Evolutionary conservation across 176 grass and related monocot genomes (phyloP).

Genomic region (Paspalum vaginatum): DNA sequence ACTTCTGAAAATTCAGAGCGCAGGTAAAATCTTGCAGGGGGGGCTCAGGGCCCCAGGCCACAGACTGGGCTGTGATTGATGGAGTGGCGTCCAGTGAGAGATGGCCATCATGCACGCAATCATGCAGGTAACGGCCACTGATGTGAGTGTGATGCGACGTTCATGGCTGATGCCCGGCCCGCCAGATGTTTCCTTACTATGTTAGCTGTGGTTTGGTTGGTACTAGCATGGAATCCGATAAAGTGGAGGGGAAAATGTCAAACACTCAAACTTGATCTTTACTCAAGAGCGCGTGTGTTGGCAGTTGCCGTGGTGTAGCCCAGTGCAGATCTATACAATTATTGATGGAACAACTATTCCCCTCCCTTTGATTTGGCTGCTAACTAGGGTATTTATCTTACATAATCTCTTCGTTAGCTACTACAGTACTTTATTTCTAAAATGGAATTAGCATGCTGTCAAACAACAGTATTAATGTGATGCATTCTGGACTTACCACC

Average conservation of each 20-base stretch:
- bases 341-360: background rate
- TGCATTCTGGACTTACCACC: no score
- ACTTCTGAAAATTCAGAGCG: slow-evolving; percentile 5
- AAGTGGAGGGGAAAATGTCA: background rate
- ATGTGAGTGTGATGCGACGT: slow-evolving; percentile 39
- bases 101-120: slow-evolving; percentile 18
- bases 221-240: slow-evolving; percentile 24
- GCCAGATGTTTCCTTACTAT: background rate
- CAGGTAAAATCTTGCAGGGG: background rate
- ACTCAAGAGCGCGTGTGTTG: slow-evolving; percentile 17
- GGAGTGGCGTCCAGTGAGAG: slow-evolving; percentile 22
- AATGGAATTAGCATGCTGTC: no score
- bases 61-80: background rate
- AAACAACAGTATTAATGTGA: no score
- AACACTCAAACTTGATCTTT: slow-evolving; percentile 33
- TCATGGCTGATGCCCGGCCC: background rate
- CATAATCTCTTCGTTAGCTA: no score
- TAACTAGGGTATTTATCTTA: background rate
- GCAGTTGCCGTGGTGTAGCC: background rate
- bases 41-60: no score
- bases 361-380: background rate
- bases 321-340: background rate
- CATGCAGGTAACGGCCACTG: slow-evolving; percentile 38
- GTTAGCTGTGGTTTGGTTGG: background rate
- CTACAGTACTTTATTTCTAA: no score